These are phyloP conservation scores for Populus hybrid DNA, from an alignment of 441 rosid species.

Conservation along the genomic window DNA sequence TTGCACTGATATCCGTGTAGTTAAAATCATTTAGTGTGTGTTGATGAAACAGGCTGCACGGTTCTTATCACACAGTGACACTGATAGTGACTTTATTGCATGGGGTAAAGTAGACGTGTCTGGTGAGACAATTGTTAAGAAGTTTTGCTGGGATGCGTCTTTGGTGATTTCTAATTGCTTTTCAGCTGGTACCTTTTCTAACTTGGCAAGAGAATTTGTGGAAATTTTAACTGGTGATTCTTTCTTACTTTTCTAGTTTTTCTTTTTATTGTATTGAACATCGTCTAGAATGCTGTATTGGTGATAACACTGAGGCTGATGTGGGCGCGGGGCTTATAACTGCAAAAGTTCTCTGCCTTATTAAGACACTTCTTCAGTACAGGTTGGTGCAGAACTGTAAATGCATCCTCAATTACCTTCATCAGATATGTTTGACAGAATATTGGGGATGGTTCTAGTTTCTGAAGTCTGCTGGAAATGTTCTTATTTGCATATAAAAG, in stretches of 20 bases:
- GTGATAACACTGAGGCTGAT: constrained; percentile 29
- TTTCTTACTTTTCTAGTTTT: not conserved
- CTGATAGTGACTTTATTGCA: constrained; percentile 41
- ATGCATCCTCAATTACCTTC: constrained; percentile 3
- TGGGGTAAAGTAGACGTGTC: constrained; percentile 42
- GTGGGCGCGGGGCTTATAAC: constrained; percentile 53
- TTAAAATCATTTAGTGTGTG: constrained; percentile 3
- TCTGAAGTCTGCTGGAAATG: not conserved
- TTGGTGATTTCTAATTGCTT: constrained; percentile 37
- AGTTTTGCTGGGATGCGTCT: constrained; percentile 50
- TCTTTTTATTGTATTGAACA: constrained; percentile 7
- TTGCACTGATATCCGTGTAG: not conserved
- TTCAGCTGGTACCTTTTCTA: constrained; percentile 50
- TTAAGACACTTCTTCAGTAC: constrained; percentile 65
- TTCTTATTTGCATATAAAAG: not conserved
- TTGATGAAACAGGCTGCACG: constrained; percentile 68
- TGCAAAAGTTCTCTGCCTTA: constrained; percentile 52
- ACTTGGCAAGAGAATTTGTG: constrained; percentile 7
- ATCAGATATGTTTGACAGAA: not conserved
- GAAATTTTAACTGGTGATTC: constrained; percentile 3
- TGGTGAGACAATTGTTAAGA: constrained; percentile 41
- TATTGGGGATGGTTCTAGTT: not conserved
- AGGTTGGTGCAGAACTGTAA: constrained; percentile 38
- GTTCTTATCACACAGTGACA: constrained; percentile 42
- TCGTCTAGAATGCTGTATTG: constrained; percentile 41